These are phyloP conservation scores for Canavalia gladiata DNA, from an alignment of 306 rosid species.

Conservation along the genomic window DNA sequence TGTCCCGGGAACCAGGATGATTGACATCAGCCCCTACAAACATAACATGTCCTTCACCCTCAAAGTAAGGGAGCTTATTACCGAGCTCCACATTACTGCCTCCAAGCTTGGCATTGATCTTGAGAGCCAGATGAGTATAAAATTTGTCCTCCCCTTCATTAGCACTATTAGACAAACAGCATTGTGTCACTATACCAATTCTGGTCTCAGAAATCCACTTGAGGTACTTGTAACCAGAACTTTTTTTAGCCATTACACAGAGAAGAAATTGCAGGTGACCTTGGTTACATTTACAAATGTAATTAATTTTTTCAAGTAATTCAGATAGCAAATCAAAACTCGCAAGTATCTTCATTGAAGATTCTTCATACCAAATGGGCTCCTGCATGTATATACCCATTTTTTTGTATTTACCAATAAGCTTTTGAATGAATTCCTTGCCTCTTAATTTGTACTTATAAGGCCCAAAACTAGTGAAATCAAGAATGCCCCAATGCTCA, in stretches of 20 bases:
- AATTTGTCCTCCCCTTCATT: slow-evolving; percentile 63
- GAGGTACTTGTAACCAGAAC: slow-evolving; percentile 70
- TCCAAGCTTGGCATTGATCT: slow-evolving; percentile 92
- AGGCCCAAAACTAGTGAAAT: slow-evolving; percentile 54
- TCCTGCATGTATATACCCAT: slow-evolving; percentile 72
- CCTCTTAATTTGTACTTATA: slow-evolving; percentile 35
- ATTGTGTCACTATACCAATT: slow-evolving; percentile 81
- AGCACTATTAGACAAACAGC: slow-evolving; percentile 70
- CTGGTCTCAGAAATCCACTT: slow-evolving; percentile 83
- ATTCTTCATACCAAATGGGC: slow-evolving; percentile 51
- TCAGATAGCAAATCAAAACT: slow-evolving; percentile 47
- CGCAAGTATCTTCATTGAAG: slow-evolving; percentile 61
- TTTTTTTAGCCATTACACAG: slow-evolving; percentile 75
- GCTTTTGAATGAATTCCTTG: slow-evolving; percentile 55
- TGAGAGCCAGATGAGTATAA: slow-evolving; percentile 73
- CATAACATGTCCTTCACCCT: slow-evolving; percentile 68
- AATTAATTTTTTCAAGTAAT: slow-evolving; percentile 56
- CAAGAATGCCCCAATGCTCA: slow-evolving; percentile 69
- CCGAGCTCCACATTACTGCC: slow-evolving; percentile 85
- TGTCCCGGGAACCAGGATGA: slow-evolving; percentile 68
- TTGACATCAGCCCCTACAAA: slow-evolving; percentile 91
- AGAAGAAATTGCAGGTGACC: slow-evolving; percentile 67
- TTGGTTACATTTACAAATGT: slow-evolving; percentile 31
- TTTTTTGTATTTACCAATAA: slow-evolving; percentile 55
- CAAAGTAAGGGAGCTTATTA: slow-evolving; percentile 58